Conservation (phyloP, 1,139 yeast species). For the Taphrina populina region DNA sequence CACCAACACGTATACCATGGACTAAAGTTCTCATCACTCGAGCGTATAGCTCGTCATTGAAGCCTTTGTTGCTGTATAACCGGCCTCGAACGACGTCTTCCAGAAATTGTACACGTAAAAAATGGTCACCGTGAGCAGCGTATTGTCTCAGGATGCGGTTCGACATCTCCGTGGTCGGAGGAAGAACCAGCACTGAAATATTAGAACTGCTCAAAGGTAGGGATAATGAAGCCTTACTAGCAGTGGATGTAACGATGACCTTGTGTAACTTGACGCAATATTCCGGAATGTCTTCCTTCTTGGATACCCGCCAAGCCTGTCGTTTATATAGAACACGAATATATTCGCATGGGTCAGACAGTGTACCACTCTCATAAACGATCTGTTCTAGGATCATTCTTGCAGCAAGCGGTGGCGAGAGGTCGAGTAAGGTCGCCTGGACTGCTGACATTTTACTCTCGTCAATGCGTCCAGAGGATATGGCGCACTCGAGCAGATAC, state of each 20-base stretch:
- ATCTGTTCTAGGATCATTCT: slow-evolving; percentile 6
- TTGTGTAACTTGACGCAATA: slow-evolving; percentile 9
- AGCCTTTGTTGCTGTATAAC: not conserved
- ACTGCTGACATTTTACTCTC: not conserved
- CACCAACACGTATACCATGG: slow-evolving; percentile 32
- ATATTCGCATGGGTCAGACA: not conserved
- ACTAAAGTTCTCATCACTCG: slow-evolving; percentile 30
- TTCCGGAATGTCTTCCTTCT: not conserved
- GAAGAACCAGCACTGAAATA: slow-evolving; percentile 7
- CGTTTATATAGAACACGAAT: not conserved
- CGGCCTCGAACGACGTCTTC: slow-evolving; percentile 17
- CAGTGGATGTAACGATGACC: slow-evolving; percentile 7
- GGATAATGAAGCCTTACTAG: slow-evolving; percentile 1
- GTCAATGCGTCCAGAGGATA: not conserved
- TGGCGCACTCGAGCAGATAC: not conserved
- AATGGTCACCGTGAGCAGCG: slow-evolving; percentile 7
- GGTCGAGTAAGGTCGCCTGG: not conserved
- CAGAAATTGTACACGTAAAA: slow-evolving; percentile 27
- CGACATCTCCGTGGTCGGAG: slow-evolving; percentile 18
- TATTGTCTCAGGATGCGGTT: slow-evolving; percentile 28
- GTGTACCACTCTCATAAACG: not conserved
- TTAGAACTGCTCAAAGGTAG: too few species aligned
- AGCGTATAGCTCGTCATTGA: slow-evolving; percentile 17
- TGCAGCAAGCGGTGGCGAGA: not conserved
- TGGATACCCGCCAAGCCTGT: not conserved